Evolutionary conservation across 805 yeast genomes (phyloP), one percentile per base, ranked within the genome.

Genomic region (Candida suzukii): DNA sequence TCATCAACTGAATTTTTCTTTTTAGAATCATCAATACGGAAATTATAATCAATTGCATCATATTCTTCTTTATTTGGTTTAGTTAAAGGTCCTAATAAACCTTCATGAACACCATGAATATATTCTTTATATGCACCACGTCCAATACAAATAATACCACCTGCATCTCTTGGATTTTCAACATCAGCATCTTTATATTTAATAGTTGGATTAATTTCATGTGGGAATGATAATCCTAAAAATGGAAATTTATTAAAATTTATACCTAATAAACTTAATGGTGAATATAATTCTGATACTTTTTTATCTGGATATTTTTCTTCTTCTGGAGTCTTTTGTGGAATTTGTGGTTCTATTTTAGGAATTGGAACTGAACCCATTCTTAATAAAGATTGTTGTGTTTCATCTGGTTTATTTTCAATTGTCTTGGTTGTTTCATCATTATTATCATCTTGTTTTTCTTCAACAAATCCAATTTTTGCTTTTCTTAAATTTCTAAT

Each of bases 81-180:
- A 31, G 67, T 88, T 44, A 91, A 66, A 2, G 98, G 98, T 0
- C 99, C 99, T 36, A 93, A 63, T 57, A 93, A 71, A 6, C 99
- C 99, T 66, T 93, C 99, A 52, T 93, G 96, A 11, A 93, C 58
- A 10, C 99, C 99, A 35, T 74, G 72, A 40, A 93, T 58, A 57
- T 88, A 93, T 68, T 93, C 99, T 60, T 91, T 91, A 60, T 76
- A 93, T 0, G 97, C 91, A 43, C 99, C 99, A 58, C 99, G 74
- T 4, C 99, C 99, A 21, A 93, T 66, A 57, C 96, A 86, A 18
- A 93, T 73, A 12, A 88, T 82, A 35, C 98, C 99, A 21, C 97
- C 97, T 9, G 80, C 74, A 24, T 69, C 53, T 13, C 57, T 56
- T 3, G 76, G 72, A 26, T 69, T 68, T 2, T 48, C 38, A 4